A percentile compares a stretch with the other conserved stretches of the same genome.
Evolutionary conservation across 257 asterid species (phyloP).

Genomic region (Solanum ossicruentum): DNA sequence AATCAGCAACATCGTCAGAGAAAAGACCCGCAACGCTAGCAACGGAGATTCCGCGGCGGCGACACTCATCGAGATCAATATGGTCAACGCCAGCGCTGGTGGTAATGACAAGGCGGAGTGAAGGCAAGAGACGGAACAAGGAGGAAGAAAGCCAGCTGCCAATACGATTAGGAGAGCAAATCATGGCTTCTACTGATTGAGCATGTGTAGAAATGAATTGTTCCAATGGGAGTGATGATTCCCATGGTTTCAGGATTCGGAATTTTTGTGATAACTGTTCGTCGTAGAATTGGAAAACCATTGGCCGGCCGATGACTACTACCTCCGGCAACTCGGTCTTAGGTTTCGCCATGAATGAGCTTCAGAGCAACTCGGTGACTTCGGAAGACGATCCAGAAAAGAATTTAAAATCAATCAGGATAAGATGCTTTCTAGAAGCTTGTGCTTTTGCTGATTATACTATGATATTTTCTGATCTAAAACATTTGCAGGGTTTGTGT

Average conservation of each 20-base stretch:
- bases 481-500: too few species aligned
- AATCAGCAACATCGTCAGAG: constrained; percentile 21
- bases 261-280: constrained; percentile 21
- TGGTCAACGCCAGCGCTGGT: constrained; percentile 57
- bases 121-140: constrained; percentile 34
- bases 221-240: constrained; percentile 37
- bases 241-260: constrained; percentile 29
- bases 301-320: constrained; percentile 46
- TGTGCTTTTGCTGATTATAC: too few species aligned
- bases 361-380: not conserved
- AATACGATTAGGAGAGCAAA: constrained; percentile 8
- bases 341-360: not conserved
- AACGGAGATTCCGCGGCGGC: constrained; percentile 44
- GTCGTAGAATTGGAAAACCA: constrained; percentile 7
- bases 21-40: constrained; percentile 21
- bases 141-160: constrained; percentile 15
- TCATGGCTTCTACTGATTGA: constrained; percentile 27
- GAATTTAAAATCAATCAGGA: too few species aligned
- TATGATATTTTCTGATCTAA: too few species aligned
- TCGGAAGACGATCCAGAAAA: too few species aligned
- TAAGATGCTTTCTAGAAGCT: too few species aligned
- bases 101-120: constrained; percentile 35
- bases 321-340: constrained; percentile 1
- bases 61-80: constrained; percentile 56
- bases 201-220: constrained; percentile 37